Evolutionary conservation across 257 asterid genomes (phyloP).

Genomic region (Voacanga thouarsii): DNA sequence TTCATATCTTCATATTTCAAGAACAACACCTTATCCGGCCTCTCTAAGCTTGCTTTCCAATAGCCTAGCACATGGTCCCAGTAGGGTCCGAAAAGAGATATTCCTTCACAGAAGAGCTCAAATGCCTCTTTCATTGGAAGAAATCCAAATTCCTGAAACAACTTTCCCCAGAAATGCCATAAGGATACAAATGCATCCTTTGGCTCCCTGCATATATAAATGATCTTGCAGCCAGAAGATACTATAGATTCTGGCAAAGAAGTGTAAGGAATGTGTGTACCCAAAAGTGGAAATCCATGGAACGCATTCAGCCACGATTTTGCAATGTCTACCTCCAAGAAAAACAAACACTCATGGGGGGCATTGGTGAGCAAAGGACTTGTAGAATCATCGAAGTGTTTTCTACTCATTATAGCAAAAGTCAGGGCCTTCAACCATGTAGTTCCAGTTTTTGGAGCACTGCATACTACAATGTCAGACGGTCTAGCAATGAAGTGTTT

Average conservation of each 20-base stretch:
- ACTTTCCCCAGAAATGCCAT: background rate
- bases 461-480: background rate
- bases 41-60: conserved; percentile 23
- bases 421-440: conserved; percentile 37
- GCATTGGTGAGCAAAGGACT: conserved; percentile 8
- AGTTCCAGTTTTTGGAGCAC: conserved; percentile 35
- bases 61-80: conserved; percentile 32
- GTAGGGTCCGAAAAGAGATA: conserved; percentile 24
- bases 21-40: conserved; percentile 1
- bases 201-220: background rate
- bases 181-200: background rate
- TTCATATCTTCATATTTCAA: conserved; percentile 4
- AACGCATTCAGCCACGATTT: background rate
- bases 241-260: conserved; percentile 25
- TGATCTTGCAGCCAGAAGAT: background rate
- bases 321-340: conserved; percentile 26
- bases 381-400: conserved; percentile 14
- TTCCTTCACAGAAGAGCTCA: background rate
- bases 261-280: conserved; percentile 35
- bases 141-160: background rate
- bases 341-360: conserved; percentile 32
- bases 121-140: background rate
- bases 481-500: too few species aligned
- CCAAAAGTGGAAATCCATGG: conserved; percentile 1
- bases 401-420: conserved; percentile 19